These are phyloP conservation scores for Alternaria incomplexa DNA, from an alignment of 2,329 filamentous ascomycete genomes.

Conservation along the genomic window DNA sequence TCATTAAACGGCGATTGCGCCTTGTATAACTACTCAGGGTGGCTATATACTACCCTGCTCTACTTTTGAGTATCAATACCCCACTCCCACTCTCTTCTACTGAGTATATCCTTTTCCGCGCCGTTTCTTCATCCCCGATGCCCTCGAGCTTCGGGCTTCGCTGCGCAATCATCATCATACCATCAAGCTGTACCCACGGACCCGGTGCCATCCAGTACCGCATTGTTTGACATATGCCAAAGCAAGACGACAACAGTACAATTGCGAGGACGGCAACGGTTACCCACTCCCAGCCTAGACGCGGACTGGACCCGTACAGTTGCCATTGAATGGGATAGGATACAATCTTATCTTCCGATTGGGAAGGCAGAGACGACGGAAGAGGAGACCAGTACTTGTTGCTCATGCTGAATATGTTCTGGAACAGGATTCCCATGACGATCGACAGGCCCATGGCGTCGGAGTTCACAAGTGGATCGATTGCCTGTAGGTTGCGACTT, in stretches of 20 bases:
- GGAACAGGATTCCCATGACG: background rate
- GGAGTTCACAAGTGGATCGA: background rate
- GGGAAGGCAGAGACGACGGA: background rate
- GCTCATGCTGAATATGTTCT: constrained; percentile 9
- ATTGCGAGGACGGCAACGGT: background rate
- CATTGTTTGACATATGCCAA: background rate
- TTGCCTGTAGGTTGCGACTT: background rate
- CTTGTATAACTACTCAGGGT: background rate
- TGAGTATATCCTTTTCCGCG: background rate
- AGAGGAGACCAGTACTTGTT: constrained; percentile 4
- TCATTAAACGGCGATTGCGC: background rate
- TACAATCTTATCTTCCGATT: background rate
- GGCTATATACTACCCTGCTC: background rate
- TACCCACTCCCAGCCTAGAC: constrained; percentile 6
- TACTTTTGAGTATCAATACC: background rate
- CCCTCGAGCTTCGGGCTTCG: background rate
- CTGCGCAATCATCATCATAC: constrained; percentile 10
- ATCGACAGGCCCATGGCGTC: constrained; percentile 7
- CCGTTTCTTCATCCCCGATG: background rate
- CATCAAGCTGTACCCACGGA: background rate
- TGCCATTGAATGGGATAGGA: constrained; percentile 15
- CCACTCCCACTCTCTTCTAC: background rate
- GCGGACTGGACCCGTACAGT: constrained; percentile 6
- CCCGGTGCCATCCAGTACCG: constrained; percentile 4
- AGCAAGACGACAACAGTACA: background rate